These are phyloP conservation scores for Lycium barbarum DNA, from an alignment of 257 asterid genomes.

Conservation along the genomic window DNA sequence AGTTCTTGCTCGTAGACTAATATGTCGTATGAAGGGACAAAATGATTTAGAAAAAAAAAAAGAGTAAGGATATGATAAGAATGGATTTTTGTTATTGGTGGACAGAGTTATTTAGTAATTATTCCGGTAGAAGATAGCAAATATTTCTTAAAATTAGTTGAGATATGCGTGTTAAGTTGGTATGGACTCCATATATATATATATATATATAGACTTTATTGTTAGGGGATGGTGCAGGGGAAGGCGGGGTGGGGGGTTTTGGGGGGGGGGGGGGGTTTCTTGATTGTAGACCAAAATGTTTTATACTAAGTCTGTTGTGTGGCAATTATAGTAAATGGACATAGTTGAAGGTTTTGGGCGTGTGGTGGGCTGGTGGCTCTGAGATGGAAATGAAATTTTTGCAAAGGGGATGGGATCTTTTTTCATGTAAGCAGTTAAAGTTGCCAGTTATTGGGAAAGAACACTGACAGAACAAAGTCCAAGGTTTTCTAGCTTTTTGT, in stretches of 20 bases:
- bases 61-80: not conserved
- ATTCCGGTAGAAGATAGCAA: not conserved
- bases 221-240: not conserved
- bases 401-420: constrained; percentile 36
- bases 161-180: too few relatives aligned
- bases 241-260: not conserved
- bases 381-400: constrained; percentile 27
- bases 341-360: constrained; percentile 33
- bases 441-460: constrained; percentile 8
- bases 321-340: constrained; percentile 24
- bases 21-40: not conserved
- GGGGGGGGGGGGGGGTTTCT: not conserved
- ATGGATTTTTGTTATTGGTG: not conserved
- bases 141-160: not conserved
- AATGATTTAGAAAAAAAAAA: not conserved
- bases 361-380: constrained; percentile 49
- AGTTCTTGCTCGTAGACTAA: not conserved
- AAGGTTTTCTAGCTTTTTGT: constrained; percentile 20
- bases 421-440: constrained; percentile 30
- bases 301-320: constrained; percentile 25
- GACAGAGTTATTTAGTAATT: not conserved
- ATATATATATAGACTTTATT: not conserved
- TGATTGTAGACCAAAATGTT: not conserved
- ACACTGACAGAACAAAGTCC: constrained; percentile 29
- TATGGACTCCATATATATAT: too few relatives aligned